A percentile compares a stretch with the other conserved stretches of the same genome.
Evolutionary conservation across 441 rosid species (phyloP).

Genomic region (Pelargonium citronellum): DNA sequence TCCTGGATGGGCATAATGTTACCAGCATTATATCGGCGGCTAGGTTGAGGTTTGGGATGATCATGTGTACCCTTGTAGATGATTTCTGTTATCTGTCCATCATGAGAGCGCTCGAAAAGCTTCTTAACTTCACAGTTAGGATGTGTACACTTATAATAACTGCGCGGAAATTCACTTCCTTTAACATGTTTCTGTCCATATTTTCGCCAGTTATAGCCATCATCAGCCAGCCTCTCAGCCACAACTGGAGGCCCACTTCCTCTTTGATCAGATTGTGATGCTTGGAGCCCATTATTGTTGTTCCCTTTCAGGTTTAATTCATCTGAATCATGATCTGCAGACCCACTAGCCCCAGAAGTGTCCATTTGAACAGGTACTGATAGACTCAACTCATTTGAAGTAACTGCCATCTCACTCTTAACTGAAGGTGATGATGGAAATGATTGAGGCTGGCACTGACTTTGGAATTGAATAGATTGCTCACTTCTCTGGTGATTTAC

Average conservation of each 20-base stretch:
- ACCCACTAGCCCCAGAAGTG: conserved; percentile 38
- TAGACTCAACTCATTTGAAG: conserved; percentile 59
- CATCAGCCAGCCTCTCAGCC: conserved; percentile 42
- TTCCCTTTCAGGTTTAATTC: conserved; percentile 45
- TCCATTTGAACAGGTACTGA: conserved; percentile 37
- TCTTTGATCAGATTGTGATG: conserved; percentile 53
- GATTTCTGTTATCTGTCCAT: conserved; percentile 82
- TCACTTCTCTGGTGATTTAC: conserved; percentile 41
- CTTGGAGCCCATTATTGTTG: conserved; percentile 31
- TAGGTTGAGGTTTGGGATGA: conserved; percentile 93
- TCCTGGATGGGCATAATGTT: conserved; percentile 55
- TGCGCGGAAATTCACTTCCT: conserved; percentile 69
- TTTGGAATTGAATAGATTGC: conserved; percentile 38
- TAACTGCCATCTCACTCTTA: conserved; percentile 49
- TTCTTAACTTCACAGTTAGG: conserved; percentile 95
- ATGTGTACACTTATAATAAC: conserved; percentile 78
- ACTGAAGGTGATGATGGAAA: conserved; percentile 38
- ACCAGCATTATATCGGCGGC: conserved; percentile 61
- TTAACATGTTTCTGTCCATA: conserved; percentile 68
- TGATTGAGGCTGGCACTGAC: conserved; percentile 40
- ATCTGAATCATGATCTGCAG: conserved; percentile 55
- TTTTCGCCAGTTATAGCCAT: conserved; percentile 71
- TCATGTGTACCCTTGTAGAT: conserved; percentile 90
- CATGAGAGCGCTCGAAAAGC: conserved; percentile 85
- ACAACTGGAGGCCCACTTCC: conserved; percentile 40